A percentile compares a stretch with the other conserved stretches of the same genome.
Evolutionary conservation across 306 rosid genomes (phyloP).

Genomic region (Sophora flavescens): DNA sequence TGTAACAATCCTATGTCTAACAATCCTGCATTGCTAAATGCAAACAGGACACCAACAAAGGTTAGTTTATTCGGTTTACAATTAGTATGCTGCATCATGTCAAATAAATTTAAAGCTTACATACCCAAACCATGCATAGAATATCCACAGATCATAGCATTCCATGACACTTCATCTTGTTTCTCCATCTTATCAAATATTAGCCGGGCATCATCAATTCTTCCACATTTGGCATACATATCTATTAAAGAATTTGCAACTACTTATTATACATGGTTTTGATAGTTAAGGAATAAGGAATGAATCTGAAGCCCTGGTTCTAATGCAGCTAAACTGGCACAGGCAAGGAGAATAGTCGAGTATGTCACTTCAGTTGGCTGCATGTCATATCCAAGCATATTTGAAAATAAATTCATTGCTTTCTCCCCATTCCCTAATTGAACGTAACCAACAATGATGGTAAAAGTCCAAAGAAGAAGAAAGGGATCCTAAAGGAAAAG

Average conservation of each 20-base stretch:
- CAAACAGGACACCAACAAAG: slow-evolving; percentile 51
- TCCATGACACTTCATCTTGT: slow-evolving; percentile 51
- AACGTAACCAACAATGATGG: slow-evolving; percentile 49
- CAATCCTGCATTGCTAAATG: slow-evolving; percentile 52
- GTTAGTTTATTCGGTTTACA: slow-evolving; percentile 47
- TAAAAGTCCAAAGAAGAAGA: too few species aligned
- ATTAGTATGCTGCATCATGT: slow-evolving; percentile 43
- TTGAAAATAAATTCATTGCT: slow-evolving; percentile 45
- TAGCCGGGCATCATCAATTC: slow-evolving; percentile 45
- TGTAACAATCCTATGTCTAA: slow-evolving; percentile 48
- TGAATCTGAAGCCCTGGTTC: slow-evolving; percentile 52
- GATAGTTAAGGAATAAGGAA: slow-evolving; percentile 39
- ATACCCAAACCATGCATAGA: slow-evolving; percentile 44
- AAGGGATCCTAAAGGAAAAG: too few species aligned
- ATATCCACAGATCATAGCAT: slow-evolving; percentile 51
- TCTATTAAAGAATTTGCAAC: slow-evolving; percentile 53
- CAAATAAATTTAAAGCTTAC: slow-evolving; percentile 50
- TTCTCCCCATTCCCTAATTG: slow-evolving; percentile 50
- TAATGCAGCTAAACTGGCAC: slow-evolving; percentile 42
- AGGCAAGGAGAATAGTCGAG: slow-evolving; percentile 50
- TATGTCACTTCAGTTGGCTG: slow-evolving; percentile 51
- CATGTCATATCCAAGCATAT: slow-evolving; percentile 38
- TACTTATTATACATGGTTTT: slow-evolving; percentile 46
- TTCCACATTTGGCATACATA: slow-evolving; percentile 53
- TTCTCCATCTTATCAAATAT: slow-evolving; percentile 46